Evolutionary conservation across 371 early-diverging fungal species (phyloP).

Genomic region (Mycotypha africana): DNA sequence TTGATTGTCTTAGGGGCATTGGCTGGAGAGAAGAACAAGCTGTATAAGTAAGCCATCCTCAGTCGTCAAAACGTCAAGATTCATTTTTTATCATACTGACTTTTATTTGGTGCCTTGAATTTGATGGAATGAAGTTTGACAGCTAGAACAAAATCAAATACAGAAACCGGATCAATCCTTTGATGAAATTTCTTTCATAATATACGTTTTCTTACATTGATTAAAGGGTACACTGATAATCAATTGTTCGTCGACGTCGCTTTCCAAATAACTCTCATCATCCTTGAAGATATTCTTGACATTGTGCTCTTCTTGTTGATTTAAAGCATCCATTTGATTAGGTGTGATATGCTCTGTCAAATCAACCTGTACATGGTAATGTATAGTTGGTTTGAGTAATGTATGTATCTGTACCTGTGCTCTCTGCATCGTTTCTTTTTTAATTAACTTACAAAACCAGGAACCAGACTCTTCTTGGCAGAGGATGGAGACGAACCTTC

Average conservation of each 20-base stretch:
- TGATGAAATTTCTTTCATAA: background rate
- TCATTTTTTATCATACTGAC: conserved; percentile 20
- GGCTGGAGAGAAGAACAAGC: conserved; percentile 26
- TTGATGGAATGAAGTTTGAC: conserved; percentile 88
- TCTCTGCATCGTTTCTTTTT: too few relatives aligned
- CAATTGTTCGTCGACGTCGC: conserved; percentile 93
- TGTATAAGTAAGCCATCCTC: too few relatives aligned
- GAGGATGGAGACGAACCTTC: background rate
- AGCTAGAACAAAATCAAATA: too few relatives aligned
- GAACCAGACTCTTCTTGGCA: conserved; percentile 25
- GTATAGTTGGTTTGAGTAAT: too few relatives aligned
- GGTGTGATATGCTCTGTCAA: conserved; percentile 64
- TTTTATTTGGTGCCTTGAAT: conserved; percentile 55
- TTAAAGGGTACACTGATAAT: conserved; percentile 84
- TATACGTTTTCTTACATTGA: conserved; percentile 67
- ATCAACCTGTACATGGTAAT: conserved; percentile 45
- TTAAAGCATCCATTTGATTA: conserved; percentile 83
- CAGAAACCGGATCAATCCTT: background rate
- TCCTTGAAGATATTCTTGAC: conserved; percentile 74
- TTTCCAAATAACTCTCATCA: conserved; percentile 66
- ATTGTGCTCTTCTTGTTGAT: conserved; percentile 71
- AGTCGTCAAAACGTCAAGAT: too few relatives aligned
- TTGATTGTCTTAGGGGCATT: conserved; percentile 85
- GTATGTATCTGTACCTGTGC: too few relatives aligned
- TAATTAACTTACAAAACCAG: conserved; percentile 47